Conservation (phyloP, 768 basidiomycete species). For the Leccinum disarticulatum region DNA sequence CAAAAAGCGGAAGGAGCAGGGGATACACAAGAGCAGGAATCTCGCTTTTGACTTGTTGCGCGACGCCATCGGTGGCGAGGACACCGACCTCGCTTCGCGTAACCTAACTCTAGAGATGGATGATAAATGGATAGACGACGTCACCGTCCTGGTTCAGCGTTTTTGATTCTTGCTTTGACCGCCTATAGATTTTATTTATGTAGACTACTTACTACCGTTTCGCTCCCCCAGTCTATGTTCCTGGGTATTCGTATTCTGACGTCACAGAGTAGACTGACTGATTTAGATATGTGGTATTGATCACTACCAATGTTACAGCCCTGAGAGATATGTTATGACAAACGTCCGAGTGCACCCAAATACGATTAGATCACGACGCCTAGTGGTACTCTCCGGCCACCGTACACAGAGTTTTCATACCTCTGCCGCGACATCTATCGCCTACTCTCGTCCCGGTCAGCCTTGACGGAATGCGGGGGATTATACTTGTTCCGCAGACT, state of each 20-base stretch:
- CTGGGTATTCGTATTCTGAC: neutral
- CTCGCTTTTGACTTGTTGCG: conserved; percentile 42
- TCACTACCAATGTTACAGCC: conserved; percentile 5
- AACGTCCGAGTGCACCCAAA: conserved; percentile 13
- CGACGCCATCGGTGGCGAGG: conserved; percentile 43
- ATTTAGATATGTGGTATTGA: conserved; percentile 14
- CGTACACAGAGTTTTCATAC: neutral
- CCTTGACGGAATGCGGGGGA: conserved; percentile 21
- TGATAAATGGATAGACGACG: conserved; percentile 51
- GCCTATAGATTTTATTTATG: neutral
- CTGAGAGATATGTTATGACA: conserved; percentile 14
- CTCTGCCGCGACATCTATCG: conserved; percentile 1
- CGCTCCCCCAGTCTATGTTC: neutral
- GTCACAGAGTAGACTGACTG: neutral
- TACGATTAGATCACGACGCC: conserved; percentile 1
- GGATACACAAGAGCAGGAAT: conserved; percentile 33
- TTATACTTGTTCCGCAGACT: conserved; percentile 41
- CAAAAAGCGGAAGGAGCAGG: conserved; percentile 19
- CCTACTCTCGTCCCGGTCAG: conserved; percentile 24
- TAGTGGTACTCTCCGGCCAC: neutral
- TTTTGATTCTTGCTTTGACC: conserved; percentile 23
- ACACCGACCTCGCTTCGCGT: conserved; percentile 40
- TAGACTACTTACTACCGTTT: neutral
- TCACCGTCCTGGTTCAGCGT: conserved; percentile 45
- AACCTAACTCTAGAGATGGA: conserved; percentile 50